Percentiles rank a stretch among this genome's conserved stretches.
phyloP scores from a whole-genome alignment of 176 grass and related monocot genomes.

The Tuctoria greenei region DNA sequence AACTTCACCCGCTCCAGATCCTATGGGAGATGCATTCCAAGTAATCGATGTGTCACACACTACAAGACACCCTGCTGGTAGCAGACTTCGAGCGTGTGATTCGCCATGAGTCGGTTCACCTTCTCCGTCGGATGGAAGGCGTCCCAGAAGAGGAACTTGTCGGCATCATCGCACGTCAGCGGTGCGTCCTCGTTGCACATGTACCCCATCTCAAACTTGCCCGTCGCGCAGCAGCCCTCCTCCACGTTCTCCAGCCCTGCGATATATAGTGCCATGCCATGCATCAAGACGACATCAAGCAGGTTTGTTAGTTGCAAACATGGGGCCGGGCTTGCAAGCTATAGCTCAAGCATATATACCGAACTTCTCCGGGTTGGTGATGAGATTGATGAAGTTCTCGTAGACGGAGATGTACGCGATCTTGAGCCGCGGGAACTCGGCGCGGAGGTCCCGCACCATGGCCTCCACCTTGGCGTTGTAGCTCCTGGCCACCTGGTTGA shows the following conservation, averaged over 20 bases:
- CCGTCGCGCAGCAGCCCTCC: constrained; percentile 71
- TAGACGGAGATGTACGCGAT: constrained; percentile 55
- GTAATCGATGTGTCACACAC: neutral
- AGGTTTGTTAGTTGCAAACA: neutral
- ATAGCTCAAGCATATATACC: constrained; percentile 53
- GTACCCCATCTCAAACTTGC: constrained; percentile 68
- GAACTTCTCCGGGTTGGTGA: constrained; percentile 47
- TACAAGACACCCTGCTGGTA: constrained; percentile 45
- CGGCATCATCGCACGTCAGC: constrained; percentile 58
- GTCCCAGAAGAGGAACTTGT: constrained; percentile 54
- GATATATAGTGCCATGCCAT: neutral
- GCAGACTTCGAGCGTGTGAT: constrained; percentile 41
- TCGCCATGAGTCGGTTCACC: constrained; percentile 53
- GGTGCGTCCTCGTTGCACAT: constrained; percentile 50
- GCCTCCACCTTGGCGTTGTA: constrained; percentile 56
- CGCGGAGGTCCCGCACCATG: constrained; percentile 34
- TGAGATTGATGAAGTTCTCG: constrained; percentile 40
- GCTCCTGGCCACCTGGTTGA: constrained; percentile 53
- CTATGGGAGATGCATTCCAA: neutral
- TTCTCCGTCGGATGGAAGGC: constrained; percentile 57
- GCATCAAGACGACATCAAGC: neutral
- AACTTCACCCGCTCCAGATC: neutral
- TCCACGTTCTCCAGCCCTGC: constrained; percentile 75
- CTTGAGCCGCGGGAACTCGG: constrained; percentile 39
- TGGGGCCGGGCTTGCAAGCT: neutral